A percentile compares a stretch with the other conserved stretches of the same genome.
phyloP scores from a whole-genome alignment of 805 yeast species.

The Wickerhamiella alocasiicola region DNA sequence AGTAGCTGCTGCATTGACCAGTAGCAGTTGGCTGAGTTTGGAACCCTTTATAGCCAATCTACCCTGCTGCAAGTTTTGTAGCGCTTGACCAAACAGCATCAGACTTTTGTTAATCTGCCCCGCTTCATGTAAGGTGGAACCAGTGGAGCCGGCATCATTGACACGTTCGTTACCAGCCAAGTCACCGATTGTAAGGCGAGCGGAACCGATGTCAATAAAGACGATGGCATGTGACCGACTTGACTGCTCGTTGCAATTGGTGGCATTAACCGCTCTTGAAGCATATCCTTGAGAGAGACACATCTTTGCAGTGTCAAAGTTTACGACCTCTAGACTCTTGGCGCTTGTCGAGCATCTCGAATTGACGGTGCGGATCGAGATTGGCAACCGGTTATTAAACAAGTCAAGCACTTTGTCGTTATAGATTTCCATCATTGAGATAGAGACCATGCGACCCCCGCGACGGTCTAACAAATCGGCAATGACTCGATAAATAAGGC shows the following conservation, averaged over 20 bases:
- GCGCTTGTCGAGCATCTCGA: constrained; percentile 33
- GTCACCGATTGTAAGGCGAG: constrained; percentile 36
- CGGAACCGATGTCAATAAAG: constrained; percentile 31
- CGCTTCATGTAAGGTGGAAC: constrained; percentile 36
- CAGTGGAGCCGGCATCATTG: constrained; percentile 34
- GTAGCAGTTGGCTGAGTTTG: constrained; percentile 37
- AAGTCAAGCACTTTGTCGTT: constrained; percentile 37
- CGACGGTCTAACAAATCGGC: constrained; percentile 23
- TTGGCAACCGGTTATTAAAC: constrained; percentile 18
- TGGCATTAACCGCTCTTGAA: constrained; percentile 33
- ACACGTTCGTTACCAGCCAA: constrained; percentile 44
- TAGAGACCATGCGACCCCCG: constrained; percentile 24
- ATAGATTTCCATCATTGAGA: constrained; percentile 44
- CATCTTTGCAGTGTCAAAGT: constrained; percentile 29
- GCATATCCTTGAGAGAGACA: constrained; percentile 32
- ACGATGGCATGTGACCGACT: constrained; percentile 44
- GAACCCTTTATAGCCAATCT: constrained; percentile 31
- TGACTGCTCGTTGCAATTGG: constrained; percentile 34
- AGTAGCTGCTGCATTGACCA: constrained; percentile 28
- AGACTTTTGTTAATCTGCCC: constrained; percentile 38
- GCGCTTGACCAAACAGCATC: constrained; percentile 39
- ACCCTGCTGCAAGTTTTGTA: constrained; percentile 30
- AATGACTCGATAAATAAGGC: constrained; percentile 28
- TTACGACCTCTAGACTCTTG: constrained; percentile 32
- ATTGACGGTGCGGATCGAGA: constrained; percentile 5